Percentiles rank a stretch among this genome's conserved stretches.
Evolutionary conservation across 106 monocot genomes (phyloP).

Genomic region (Narthecium ossifragum): DNA sequence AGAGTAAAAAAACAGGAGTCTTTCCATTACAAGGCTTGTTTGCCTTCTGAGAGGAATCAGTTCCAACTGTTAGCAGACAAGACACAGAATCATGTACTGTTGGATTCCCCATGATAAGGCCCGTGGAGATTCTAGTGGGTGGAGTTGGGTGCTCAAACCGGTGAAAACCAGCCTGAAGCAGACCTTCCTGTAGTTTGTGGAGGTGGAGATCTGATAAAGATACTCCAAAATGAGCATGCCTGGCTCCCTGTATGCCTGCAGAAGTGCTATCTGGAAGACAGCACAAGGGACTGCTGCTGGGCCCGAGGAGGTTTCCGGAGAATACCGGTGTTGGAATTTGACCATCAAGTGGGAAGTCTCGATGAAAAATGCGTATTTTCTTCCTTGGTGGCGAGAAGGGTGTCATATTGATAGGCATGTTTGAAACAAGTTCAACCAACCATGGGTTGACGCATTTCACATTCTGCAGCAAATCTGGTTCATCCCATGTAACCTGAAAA

Average conservation of each 20-base stretch:
- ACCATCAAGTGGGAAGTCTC: constrained; percentile 42
- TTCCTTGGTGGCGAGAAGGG: constrained; percentile 60
- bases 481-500: constrained; percentile 75
- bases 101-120: constrained; percentile 20
- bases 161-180: constrained; percentile 30
- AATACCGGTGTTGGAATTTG: constrained; percentile 31
- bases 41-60: constrained; percentile 19
- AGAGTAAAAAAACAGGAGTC: constrained; percentile 44
- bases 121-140: constrained; percentile 28
- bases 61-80: constrained; percentile 46
- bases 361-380: constrained; percentile 29
- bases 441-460: constrained; percentile 70
- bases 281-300: constrained; percentile 46
- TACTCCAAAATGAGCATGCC: constrained; percentile 65
- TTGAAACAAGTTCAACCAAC: constrained; percentile 62
- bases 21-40: constrained; percentile 22
- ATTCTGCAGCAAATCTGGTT: constrained; percentile 71
- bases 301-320: constrained; percentile 27
- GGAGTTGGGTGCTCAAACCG: constrained; percentile 12
- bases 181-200: constrained; percentile 39
- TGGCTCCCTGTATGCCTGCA: constrained; percentile 87
- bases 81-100: constrained; percentile 32
- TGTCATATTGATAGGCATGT: constrained; percentile 44
- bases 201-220: constrained; percentile 48
- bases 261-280: constrained; percentile 40